Evolutionary conservation across 2,329 filamentous ascomycete species (phyloP).

Genomic region (Cladophialophora yegresii): DNA sequence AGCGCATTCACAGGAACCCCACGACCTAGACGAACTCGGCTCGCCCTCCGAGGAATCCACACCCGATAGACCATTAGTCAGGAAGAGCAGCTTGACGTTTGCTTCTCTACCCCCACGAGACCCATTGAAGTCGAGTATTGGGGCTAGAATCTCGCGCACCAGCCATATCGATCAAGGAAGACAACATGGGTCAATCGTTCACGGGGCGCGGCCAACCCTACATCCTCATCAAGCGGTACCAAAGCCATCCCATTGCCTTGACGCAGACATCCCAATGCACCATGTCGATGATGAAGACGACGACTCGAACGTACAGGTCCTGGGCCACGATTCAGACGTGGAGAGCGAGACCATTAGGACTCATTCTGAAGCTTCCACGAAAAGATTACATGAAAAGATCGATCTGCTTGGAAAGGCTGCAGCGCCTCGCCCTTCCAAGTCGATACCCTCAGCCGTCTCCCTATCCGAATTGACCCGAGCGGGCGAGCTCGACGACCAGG

Average conservation of each 20-base stretch:
- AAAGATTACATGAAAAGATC: constrained; percentile 89
- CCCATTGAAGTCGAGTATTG: constrained; percentile 85
- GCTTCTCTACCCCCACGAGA: constrained; percentile 89
- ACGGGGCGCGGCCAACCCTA: constrained; percentile 49
- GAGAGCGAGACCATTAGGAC: constrained; percentile 56
- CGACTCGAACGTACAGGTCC: constrained; percentile 29
- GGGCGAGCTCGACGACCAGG: constrained; percentile 35
- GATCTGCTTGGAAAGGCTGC: constrained; percentile 66
- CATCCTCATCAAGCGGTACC: constrained; percentile 10
- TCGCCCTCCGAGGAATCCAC: constrained; percentile 53
- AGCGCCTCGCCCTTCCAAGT: constrained; percentile 50
- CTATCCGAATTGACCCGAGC: constrained; percentile 23
- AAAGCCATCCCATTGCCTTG: constrained; percentile 7
- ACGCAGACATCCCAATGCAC: constrained; percentile 28
- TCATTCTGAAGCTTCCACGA: constrained; percentile 89
- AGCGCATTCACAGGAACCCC: constrained; percentile 41
- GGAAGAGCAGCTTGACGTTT: constrained; percentile 95
- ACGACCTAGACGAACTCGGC: constrained; percentile 49
- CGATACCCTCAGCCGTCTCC: constrained; percentile 42
- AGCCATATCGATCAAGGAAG: constrained; percentile 64
- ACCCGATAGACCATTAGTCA: constrained; percentile 65
- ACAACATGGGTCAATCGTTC: constrained; percentile 58
- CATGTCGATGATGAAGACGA: constrained; percentile 23
- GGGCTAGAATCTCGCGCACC: constrained; percentile 68
- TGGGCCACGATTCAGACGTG: constrained; percentile 47